Base-by-base conservation (phyloP, 768 basidiomycete genomes). In the Kwoniella europaea region DNA sequence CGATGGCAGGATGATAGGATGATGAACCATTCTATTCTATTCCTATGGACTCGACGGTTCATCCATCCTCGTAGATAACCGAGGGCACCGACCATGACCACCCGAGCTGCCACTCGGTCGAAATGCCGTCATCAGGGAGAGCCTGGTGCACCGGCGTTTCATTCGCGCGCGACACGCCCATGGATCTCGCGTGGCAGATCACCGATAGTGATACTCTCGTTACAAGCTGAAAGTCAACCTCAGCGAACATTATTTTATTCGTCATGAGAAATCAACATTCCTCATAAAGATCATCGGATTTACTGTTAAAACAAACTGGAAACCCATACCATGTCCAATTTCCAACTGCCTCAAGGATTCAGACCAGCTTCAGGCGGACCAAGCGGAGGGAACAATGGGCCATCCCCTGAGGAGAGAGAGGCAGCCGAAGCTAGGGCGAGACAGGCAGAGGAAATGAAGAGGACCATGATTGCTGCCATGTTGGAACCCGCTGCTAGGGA, bases 361-460 rank as follows among this genome's bases (percentile, higher is more conserved):
- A 57, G 70, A 42, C 79, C 79, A 13, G 62, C 81, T 4, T 41
- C 67, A 22, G 68, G 66, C 10, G 67, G 58, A 43, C 52, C 41
- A 22, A 7, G 52, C 16, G 56, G 50, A 24, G 67, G 63, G 12
- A 65, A 67, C 22, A 64, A 55, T 4, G 66, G 71, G 16, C 73
- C 67, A 12, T 68, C 66, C 0, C 70, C 68, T 4, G 72, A 78
- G 65, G 77, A 79, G 50, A 66, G 73, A 61, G 78, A 74, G 42
- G 76, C 73, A 24, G 74, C 75, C 10, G 69, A 76, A 46, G 74
- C 75, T 24, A 66, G 77, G 65, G 69, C 69, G 65, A 73, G 71
- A 46, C 74, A 68, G 44, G 74, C 77, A 53, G 78, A 78, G 54
- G 82, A 83, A 69, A 83, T 83, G 82, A 81, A 82, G 77, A 71